Conservation (phyloP, 306 rosid species). For the Coriaria nepalensis region DNA sequence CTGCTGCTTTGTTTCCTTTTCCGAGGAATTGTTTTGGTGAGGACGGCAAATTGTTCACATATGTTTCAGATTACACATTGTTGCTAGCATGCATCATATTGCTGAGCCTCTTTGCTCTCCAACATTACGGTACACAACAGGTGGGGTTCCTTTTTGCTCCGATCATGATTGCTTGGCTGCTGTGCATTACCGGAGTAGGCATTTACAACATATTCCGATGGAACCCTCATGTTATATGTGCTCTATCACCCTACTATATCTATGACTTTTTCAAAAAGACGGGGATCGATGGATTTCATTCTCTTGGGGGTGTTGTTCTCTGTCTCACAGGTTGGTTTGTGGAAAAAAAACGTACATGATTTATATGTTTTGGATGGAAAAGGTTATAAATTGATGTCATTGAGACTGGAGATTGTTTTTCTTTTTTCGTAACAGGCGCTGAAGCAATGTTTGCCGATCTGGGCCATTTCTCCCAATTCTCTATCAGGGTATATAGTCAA, state of each 20-base stretch:
- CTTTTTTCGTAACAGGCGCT: slow-evolving; percentile 66
- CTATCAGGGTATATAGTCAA: slow-evolving; percentile 45
- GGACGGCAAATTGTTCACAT: no score
- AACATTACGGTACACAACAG: slow-evolving; percentile 60
- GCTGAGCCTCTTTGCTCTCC: slow-evolving; percentile 67
- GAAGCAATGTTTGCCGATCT: slow-evolving; percentile 81
- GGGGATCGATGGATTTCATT: slow-evolving; percentile 50
- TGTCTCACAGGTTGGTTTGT: slow-evolving; percentile 73
- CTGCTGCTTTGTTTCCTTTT: slow-evolving; percentile 6
- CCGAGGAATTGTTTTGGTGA: no score
- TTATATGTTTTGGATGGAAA: no score
- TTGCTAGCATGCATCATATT: slow-evolving; percentile 50
- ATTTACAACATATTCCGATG: slow-evolving; percentile 50
- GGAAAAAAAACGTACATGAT: no score
- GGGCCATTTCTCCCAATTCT: slow-evolving; percentile 77
- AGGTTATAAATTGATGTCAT: no score
- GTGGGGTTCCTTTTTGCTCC: slow-evolving; percentile 77
- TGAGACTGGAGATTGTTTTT: no score
- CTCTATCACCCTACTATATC: slow-evolving; percentile 60
- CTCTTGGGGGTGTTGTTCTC: slow-evolving; percentile 57
- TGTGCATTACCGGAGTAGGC: slow-evolving; percentile 48
- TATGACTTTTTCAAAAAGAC: slow-evolving; percentile 37
- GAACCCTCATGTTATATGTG: slow-evolving; percentile 39
- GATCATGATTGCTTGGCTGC: slow-evolving; percentile 49
- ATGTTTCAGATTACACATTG: slow-evolving; percentile 51